Conservation (phyloP, 2,329 filamentous ascomycete genomes). For the Emergomyces pasteurianus region DNA sequence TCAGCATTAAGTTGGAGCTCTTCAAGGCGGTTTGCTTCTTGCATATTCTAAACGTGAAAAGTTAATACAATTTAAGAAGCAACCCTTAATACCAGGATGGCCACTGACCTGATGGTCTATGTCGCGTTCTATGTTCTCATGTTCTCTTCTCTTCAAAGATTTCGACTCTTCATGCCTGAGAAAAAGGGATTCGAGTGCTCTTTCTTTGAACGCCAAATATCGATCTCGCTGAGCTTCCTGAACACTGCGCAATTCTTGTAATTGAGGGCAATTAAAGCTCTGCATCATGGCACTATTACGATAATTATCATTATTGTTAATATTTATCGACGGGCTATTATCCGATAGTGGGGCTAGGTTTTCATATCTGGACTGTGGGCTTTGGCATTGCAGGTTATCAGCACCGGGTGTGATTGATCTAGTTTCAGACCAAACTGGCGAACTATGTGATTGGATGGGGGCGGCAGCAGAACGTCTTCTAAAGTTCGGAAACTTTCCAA, state of each 20-base stretch:
- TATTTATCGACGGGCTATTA: not conserved
- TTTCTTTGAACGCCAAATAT: conserved; percentile 25
- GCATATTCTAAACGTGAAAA: conserved; percentile 22
- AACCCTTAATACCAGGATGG: not conserved
- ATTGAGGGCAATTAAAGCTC: conserved; percentile 7
- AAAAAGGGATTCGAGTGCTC: conserved; percentile 19
- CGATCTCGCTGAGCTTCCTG: conserved; percentile 13
- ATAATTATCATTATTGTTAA: not conserved
- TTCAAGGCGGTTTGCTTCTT: conserved; percentile 26
- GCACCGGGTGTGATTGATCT: not conserved
- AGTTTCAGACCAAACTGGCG: not conserved
- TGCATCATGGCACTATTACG: not conserved
- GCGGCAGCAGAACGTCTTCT: not conserved
- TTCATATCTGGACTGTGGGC: not conserved
- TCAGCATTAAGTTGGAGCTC: conserved; percentile 34
- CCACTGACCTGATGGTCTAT: conserved; percentile 28
- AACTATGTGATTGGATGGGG: not conserved
- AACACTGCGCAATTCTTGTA: not conserved
- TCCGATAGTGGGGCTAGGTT: not conserved
- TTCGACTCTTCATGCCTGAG: conserved; percentile 21
- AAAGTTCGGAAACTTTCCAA: not conserved
- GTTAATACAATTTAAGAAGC: not conserved
- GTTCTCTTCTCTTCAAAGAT: conserved; percentile 18
- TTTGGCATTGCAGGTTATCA: not conserved
- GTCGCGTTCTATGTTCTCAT: conserved; percentile 23